Percentiles rank a stretch among this genome's conserved stretches.
phyloP scores from a whole-genome alignment of 2,329 filamentous ascomycete species.

The Aspergillus melleus region DNA sequence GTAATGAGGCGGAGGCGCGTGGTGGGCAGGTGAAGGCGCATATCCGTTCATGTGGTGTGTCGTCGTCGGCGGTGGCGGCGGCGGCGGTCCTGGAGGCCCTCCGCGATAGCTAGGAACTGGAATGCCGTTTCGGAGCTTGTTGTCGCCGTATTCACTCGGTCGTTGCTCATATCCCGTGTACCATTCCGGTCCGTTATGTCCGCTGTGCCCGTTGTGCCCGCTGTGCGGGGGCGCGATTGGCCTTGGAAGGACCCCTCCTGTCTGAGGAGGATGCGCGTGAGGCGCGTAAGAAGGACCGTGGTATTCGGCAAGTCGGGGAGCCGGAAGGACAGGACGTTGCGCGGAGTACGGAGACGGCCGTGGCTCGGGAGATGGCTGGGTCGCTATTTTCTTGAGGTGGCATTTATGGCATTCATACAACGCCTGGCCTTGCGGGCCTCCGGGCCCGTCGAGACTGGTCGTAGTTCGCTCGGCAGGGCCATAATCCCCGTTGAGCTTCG shows the following conservation, averaged over 20 bases:
- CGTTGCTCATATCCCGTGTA: slow-evolving; percentile 39
- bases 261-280: slow-evolving; percentile 29
- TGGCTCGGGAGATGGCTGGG: slow-evolving; percentile 34
- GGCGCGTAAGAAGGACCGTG: slow-evolving; percentile 30
- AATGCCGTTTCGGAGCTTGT: slow-evolving; percentile 36
- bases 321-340: slow-evolving; percentile 36
- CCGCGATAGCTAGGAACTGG: slow-evolving; percentile 30
- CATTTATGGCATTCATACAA: slow-evolving; percentile 77
- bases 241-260: slow-evolving; percentile 25
- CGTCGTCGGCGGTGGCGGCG: slow-evolving; percentile 52
- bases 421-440: slow-evolving; percentile 25
- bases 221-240: slow-evolving; percentile 29
- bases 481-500: slow-evolving; percentile 31
- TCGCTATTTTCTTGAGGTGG: slow-evolving; percentile 47
- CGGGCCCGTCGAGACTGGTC: slow-evolving; percentile 8
- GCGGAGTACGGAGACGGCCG: slow-evolving; percentile 36
- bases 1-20: slow-evolving; percentile 32
- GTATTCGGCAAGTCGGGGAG: slow-evolving; percentile 33
- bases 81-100: slow-evolving; percentile 49
- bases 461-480: slow-evolving; percentile 15
- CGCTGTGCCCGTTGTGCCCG: slow-evolving; percentile 8
- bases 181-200: slow-evolving; percentile 31
- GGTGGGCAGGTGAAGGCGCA: slow-evolving; percentile 30
- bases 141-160: slow-evolving; percentile 29
- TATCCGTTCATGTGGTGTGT: slow-evolving; percentile 56